Conservation (phyloP, 108 stramenopile species). For the Phaeodactylum tricornutum region DNA sequence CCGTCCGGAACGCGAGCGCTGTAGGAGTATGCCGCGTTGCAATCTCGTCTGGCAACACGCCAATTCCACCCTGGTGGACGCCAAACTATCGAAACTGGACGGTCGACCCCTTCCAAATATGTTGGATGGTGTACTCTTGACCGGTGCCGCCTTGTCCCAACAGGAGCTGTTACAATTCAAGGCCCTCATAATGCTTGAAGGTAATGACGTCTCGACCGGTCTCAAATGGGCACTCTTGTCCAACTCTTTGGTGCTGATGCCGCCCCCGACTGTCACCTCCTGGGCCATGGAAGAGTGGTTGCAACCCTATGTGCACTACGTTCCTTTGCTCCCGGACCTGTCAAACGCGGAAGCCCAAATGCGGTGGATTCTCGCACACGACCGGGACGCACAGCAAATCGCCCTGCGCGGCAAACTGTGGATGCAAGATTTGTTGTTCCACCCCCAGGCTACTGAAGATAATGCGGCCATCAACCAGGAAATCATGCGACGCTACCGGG, state of each 20-base stretch:
- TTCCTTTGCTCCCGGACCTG: conserved; percentile 42
- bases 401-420: conserved; percentile 53
- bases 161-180: conserved; percentile 25
- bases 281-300: conserved; percentile 63
- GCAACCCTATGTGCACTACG: conserved; percentile 46
- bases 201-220: conserved; percentile 59
- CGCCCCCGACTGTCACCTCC: conserved; percentile 39
- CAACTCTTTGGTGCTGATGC: conserved; percentile 56
- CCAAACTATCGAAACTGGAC: not conserved
- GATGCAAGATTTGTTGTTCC: conserved; percentile 55
- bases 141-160: conserved; percentile 11
- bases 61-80: conserved; percentile 5
- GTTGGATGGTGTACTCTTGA: conserved; percentile 22
- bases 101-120: conserved; percentile 24
- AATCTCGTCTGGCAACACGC: conserved; percentile 1
- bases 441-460: conserved; percentile 36
- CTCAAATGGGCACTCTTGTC: conserved; percentile 53
- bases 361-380: conserved; percentile 54
- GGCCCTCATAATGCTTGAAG: conserved; percentile 23
- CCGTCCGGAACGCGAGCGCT: not conserved
- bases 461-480: conserved; percentile 25
- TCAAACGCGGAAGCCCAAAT: conserved; percentile 47
- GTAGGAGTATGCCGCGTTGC: not conserved
- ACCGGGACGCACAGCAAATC: conserved; percentile 47
- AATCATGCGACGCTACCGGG: conserved; percentile 20